Evolutionary conservation across 1,284 basidiomycete species (phyloP), one percentile per base, ranked within the genome.

Genomic region (Apiotrichum montevideense): DNA sequence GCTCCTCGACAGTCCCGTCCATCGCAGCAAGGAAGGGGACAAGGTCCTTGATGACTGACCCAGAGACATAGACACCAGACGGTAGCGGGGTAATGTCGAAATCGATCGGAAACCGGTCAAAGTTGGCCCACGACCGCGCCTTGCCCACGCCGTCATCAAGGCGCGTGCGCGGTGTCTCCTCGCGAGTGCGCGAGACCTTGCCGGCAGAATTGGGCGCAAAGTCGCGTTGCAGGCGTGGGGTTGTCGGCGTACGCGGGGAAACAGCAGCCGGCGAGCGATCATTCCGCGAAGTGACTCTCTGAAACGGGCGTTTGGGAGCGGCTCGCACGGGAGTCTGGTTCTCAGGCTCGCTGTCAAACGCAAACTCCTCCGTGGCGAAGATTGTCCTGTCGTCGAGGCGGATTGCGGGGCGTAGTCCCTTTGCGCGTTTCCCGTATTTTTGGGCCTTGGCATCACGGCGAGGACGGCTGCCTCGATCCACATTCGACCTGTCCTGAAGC

Each of bases 111-210:
- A 74, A 74, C 14, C 65, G 63, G 32, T 74, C 72, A 46, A 76
- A 67, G 48, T 75, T 71, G 4, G 69, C 71, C 75, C 75, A 77
- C 9, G 74, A 75, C 45, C 69, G 57, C n/a, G 71, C 72, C 51
- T 68, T 70, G 14, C 72, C 74, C 1, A 76, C 61, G 0, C 67
- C 68, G 9, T 59, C 61, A 57, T 74, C 71, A 2, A 73, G 52
- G 7, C 61, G 51, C 14, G 59, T 41, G 4, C 51, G 51, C 5
- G 43, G 47, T 2, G 46, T 51, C 5, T 14, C 32, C 9, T 33
- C 13, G 46, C 46, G 14, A 11, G n/a, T 21, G 7, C 35, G 13
- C 14, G 41, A 6, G 37, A 9, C 9, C 37, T 13, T 39, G 37
- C 37, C 37, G 9, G 21, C 37, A 39, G 37, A 39, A 13, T 39